Conservation (phyloP, 768 basidiomycete species). For the Suillus clintonianus region DNA sequence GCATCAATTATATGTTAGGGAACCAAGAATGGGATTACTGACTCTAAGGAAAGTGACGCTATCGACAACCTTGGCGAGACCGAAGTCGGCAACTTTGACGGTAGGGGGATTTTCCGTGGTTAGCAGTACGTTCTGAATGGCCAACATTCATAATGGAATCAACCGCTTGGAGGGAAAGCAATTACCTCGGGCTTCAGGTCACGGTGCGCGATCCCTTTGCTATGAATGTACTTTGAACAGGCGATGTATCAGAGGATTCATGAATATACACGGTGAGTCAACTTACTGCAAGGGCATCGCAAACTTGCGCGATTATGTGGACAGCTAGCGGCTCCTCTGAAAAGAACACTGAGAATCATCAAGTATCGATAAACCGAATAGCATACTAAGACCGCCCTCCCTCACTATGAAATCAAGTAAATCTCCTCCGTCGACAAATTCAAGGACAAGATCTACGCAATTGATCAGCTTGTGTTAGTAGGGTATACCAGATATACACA, state of each 20-base stretch:
- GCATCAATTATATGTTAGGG: slow-evolving; percentile 1
- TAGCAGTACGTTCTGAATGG: slow-evolving; percentile 74
- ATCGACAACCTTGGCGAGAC: slow-evolving; percentile 90
- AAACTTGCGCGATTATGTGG: slow-evolving; percentile 81
- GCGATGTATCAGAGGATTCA: slow-evolving; percentile 6
- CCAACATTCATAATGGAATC: not conserved
- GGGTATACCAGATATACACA: slow-evolving; percentile 33
- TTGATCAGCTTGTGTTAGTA: slow-evolving; percentile 22
- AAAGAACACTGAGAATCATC: not conserved
- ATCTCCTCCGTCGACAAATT: slow-evolving; percentile 87
- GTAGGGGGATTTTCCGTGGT: slow-evolving; percentile 66
- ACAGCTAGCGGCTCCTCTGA: slow-evolving; percentile 56
- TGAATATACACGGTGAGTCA: not conserved
- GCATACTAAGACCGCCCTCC: slow-evolving; percentile 61
- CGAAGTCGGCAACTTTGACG: slow-evolving; percentile 95
- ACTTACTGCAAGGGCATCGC: slow-evolving; percentile 72
- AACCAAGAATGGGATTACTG: slow-evolving; percentile 20
- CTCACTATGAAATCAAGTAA: slow-evolving; percentile 78
- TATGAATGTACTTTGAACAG: slow-evolving; percentile 59
- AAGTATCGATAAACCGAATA: not conserved
- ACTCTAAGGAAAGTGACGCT: slow-evolving; percentile 77
- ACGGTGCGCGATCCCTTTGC: slow-evolving; percentile 82
- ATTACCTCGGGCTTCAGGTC: slow-evolving; percentile 87
- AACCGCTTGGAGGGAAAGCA: slow-evolving; percentile 3
- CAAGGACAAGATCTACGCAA: slow-evolving; percentile 72